phyloP scores from a whole-genome alignment of 2,329 filamentous ascomycete genomes.

The Chalaropsis thielavioides region DNA sequence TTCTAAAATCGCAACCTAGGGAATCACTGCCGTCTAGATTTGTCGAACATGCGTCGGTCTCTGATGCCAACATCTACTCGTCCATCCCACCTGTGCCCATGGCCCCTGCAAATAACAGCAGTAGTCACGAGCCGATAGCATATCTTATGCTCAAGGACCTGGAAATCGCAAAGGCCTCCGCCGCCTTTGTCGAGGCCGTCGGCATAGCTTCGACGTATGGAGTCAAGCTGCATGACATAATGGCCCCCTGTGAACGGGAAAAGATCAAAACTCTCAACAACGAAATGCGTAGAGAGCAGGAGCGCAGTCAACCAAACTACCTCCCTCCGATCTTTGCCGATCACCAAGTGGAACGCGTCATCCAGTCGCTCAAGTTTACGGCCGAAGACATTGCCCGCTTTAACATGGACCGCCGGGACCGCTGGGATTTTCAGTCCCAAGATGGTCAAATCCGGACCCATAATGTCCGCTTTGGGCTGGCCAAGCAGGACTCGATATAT shows the following conservation, averaged over 20 bases:
- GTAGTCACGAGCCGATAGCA: conserved; percentile 36
- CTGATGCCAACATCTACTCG: conserved; percentile 36
- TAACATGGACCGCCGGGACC: conserved; percentile 38
- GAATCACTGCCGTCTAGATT: conserved; percentile 36
- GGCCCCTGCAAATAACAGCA: conserved; percentile 24
- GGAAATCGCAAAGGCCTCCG: conserved; percentile 42
- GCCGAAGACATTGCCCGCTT: conserved; percentile 39
- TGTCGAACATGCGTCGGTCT: conserved; percentile 34
- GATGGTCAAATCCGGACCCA: conserved; percentile 39
- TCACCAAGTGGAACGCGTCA: conserved; percentile 39
- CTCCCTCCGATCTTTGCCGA: conserved; percentile 48
- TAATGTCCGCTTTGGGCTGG: conserved; percentile 40
- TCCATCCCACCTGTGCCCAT: not conserved
- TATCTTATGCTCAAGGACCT: conserved; percentile 42
- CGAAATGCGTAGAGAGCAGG: conserved; percentile 42
- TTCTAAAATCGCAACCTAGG: conserved; percentile 40
- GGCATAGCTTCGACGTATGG: conserved; percentile 35
- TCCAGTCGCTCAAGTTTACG: conserved; percentile 40
- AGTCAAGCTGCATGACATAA: conserved; percentile 40
- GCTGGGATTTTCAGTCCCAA: conserved; percentile 37
- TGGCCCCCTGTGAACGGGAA: conserved; percentile 37
- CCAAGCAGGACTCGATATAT: conserved; percentile 47
- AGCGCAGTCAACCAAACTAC: conserved; percentile 45
- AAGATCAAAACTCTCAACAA: conserved; percentile 37
- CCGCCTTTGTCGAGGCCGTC: conserved; percentile 40